Evolutionary conservation across 768 basidiomycete genomes (phyloP).

Genomic region (Suillus lakei): DNA sequence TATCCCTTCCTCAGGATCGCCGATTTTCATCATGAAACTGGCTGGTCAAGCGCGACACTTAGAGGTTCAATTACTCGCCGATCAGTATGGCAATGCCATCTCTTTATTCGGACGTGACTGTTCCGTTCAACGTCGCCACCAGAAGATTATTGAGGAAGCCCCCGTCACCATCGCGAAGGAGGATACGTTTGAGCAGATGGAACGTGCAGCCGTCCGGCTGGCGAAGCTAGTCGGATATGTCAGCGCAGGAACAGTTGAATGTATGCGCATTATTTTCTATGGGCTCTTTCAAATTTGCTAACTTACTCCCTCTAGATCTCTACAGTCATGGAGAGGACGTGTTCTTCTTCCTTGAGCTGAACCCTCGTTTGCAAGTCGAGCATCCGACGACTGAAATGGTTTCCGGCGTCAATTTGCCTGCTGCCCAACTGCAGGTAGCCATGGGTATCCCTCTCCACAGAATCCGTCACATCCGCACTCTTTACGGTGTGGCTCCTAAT

Average conservation of each 20-base stretch:
- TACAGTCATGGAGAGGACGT: slow-evolving; percentile 93
- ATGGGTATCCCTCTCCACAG: slow-evolving; percentile 98
- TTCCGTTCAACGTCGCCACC: slow-evolving; percentile 98
- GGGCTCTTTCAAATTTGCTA: slow-evolving; percentile 10
- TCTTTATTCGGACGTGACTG: slow-evolving; percentile 99
- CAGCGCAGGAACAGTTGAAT: slow-evolving; percentile 98
- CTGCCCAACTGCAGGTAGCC: slow-evolving; percentile 94
- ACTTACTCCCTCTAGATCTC: slow-evolving; percentile 61
- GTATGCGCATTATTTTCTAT: slow-evolving; percentile 47
- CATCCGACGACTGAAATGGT: slow-evolving; percentile 99
- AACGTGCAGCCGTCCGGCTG: slow-evolving; percentile 98
- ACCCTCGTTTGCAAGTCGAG: slow-evolving; percentile 99
- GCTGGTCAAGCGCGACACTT: slow-evolving; percentile 97
- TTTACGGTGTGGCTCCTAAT: slow-evolving; percentile 93
- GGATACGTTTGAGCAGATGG: slow-evolving; percentile 95
- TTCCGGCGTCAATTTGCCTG: slow-evolving; percentile 97
- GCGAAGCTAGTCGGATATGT: slow-evolving; percentile 99
- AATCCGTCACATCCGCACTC: slow-evolving; percentile 92
- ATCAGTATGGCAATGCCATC: slow-evolving; percentile 99
- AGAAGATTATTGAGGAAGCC: slow-evolving; percentile 99
- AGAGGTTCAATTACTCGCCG: slow-evolving; percentile 97
- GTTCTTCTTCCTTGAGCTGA: slow-evolving; percentile 98
- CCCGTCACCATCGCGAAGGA: slow-evolving; percentile 96
- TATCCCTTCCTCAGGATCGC: slow-evolving; percentile 67
- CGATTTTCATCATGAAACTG: slow-evolving; percentile 99